Evolutionary conservation across 2,329 filamentous ascomycete species (phyloP).

Genomic region (Exophiala xenobiotica): DNA sequence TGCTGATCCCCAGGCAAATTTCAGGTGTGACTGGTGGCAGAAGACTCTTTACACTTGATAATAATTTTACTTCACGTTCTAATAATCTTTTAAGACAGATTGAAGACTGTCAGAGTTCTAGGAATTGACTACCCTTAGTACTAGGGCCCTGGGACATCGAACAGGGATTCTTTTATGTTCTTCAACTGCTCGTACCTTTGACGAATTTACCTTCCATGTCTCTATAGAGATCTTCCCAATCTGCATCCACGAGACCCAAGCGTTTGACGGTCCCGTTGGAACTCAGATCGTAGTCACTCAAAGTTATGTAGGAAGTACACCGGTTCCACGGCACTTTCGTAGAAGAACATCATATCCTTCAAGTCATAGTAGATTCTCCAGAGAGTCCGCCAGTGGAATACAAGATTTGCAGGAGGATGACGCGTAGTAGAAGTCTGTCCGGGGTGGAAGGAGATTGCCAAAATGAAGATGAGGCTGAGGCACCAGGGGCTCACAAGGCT

Average conservation of each 20-base stretch:
- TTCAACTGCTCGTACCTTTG: no score
- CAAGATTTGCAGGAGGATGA: no score
- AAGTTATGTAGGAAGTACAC: conserved; percentile 3
- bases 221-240: conserved; percentile 8
- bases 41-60: conserved; percentile 41
- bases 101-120: no score
- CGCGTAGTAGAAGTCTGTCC: no score
- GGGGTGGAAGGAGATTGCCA: no score
- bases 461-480: no score
- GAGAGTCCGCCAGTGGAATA: conserved; percentile 12
- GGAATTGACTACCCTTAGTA: no score
- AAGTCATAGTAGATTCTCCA: conserved; percentile 10
- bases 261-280: neutral
- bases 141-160: no score
- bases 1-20: conserved; percentile 48
- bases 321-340: conserved; percentile 8
- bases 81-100: no score
- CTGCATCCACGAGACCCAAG: neutral
- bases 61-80: no score
- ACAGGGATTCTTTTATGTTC: no score
- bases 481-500: neutral
- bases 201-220: conserved; percentile 14
- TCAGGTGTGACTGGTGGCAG: conserved; percentile 56
- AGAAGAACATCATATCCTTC: conserved; percentile 12
- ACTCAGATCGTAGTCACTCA: conserved; percentile 2